Conservation (phyloP, 768 basidiomycete species). For the Tubosaeta sp. region DNA sequence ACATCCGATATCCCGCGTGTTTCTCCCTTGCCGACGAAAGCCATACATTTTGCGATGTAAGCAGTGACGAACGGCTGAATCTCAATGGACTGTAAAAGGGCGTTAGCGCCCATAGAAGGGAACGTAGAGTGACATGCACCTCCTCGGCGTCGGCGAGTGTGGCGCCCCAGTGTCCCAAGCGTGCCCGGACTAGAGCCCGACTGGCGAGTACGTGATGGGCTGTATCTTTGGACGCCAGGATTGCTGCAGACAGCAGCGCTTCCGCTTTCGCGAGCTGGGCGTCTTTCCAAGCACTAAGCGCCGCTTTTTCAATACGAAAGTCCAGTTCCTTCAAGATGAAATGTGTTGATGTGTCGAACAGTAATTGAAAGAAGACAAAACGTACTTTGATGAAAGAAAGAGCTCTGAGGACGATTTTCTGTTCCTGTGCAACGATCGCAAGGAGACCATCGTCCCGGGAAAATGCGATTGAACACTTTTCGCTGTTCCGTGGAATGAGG, state of each 20-base stretch:
- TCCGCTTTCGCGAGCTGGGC: not conserved
- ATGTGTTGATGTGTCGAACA: not conserved
- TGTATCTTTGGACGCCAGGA: not conserved
- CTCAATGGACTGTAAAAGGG: not conserved
- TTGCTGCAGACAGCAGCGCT: not conserved
- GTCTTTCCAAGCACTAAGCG: not conserved
- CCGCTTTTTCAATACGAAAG: not conserved
- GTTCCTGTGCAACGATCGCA: not conserved
- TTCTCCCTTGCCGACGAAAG: not conserved
- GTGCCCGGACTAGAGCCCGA: conserved; percentile 1
- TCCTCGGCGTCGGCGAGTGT: not conserved
- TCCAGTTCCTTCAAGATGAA: not conserved
- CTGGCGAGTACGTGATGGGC: not conserved
- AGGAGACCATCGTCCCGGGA: not conserved
- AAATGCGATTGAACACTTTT: not conserved
- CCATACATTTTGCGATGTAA: not conserved
- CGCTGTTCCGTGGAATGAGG: not conserved
- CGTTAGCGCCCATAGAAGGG: not conserved
- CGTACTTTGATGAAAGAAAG: not conserved
- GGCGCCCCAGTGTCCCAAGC: not conserved
- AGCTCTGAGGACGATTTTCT: not conserved
- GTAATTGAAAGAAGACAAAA: not conserved
- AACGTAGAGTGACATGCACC: not conserved
- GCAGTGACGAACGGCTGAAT: not conserved
- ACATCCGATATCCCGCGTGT: not conserved